These are phyloP conservation scores for Skeletonema tropicum DNA, from an alignment of 108 stramenopile species.

Conservation along the genomic window DNA sequence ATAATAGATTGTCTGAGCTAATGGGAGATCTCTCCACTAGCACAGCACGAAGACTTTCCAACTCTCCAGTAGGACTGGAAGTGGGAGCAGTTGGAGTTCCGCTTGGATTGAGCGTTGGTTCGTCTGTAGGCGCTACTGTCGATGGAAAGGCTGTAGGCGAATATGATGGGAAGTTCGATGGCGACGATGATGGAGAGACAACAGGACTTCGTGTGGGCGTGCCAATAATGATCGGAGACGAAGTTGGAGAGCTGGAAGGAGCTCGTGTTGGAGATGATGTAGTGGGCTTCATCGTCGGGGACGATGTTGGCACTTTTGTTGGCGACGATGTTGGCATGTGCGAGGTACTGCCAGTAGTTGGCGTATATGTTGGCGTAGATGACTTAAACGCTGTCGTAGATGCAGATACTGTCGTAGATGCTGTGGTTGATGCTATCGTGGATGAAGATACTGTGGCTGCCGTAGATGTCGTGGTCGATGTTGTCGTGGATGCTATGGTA, in stretches of 20 bases:
- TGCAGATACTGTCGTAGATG: no score
- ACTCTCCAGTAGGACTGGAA: constrained; percentile 3
- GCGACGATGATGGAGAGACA: constrained; percentile 1
- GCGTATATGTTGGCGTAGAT: background rate
- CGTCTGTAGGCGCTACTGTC: background rate
- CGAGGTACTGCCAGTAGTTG: background rate
- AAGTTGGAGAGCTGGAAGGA: background rate
- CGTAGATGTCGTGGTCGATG: no score
- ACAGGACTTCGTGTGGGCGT: constrained; percentile 7
- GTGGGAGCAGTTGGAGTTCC: constrained; percentile 1
- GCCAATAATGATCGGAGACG: background rate
- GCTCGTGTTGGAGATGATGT: background rate
- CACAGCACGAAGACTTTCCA: constrained; percentile 7
- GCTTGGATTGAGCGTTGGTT: constrained; percentile 2
- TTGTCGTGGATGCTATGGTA: background rate
- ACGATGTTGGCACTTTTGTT: background rate
- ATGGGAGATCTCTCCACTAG: constrained; percentile 26
- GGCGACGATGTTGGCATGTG: background rate
- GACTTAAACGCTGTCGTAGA: no score
- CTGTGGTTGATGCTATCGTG: no score
- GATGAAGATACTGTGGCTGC: no score
- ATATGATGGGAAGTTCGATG: background rate
- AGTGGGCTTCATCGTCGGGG: constrained; percentile 9
- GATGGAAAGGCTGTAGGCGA: background rate
- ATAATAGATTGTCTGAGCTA: constrained; percentile 18